Conservation (phyloP, 2,329 filamentous ascomycete species). For the Torrubiellomyces zombiae region DNA sequence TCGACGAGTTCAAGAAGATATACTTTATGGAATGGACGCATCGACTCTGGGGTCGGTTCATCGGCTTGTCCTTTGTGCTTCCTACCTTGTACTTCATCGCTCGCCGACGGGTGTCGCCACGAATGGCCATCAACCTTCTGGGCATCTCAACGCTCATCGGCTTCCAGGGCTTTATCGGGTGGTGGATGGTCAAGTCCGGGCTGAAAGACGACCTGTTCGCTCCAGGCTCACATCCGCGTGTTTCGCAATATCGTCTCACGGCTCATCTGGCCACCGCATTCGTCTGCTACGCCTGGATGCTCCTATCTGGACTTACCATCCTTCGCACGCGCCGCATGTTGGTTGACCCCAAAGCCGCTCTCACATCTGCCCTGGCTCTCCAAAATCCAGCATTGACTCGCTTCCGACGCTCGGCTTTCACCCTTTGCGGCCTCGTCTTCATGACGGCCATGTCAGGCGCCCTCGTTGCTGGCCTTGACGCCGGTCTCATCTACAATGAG, state of each 20-base stretch:
- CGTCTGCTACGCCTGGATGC: conserved; percentile 84
- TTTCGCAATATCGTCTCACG: conserved; percentile 85
- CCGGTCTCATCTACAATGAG: conserved; percentile 96
- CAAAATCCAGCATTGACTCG: conserved; percentile 48
- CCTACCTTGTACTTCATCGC: conserved; percentile 81
- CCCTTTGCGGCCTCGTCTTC: conserved; percentile 63
- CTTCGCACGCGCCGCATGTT: conserved; percentile 62
- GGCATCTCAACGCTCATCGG: conserved; percentile 84
- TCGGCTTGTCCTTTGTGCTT: conserved; percentile 77
- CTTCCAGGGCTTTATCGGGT: conserved; percentile 87
- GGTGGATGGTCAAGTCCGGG: conserved; percentile 99
- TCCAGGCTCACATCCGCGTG: conserved; percentile 75
- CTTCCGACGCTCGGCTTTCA: conserved; percentile 59
- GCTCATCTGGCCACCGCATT: conserved; percentile 85
- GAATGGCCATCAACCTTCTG: conserved; percentile 60
- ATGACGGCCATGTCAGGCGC: conserved; percentile 84
- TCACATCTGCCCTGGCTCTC: conserved; percentile 43
- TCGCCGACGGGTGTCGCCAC: conserved; percentile 56
- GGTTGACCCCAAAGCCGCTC: conserved; percentile 44
- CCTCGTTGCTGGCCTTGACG: conserved; percentile 86
- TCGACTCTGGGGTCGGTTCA: conserved; percentile 80
- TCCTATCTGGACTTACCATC: conserved; percentile 73
- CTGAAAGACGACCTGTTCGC: conserved; percentile 92
- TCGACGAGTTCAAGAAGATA: conserved; percentile 93
- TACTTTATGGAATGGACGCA: conserved; percentile 99